Evolutionary conservation across 2,329 filamentous ascomycete genomes (phyloP), one percentile per base, ranked within the genome.

Genomic region (Epichloe festucae): DNA sequence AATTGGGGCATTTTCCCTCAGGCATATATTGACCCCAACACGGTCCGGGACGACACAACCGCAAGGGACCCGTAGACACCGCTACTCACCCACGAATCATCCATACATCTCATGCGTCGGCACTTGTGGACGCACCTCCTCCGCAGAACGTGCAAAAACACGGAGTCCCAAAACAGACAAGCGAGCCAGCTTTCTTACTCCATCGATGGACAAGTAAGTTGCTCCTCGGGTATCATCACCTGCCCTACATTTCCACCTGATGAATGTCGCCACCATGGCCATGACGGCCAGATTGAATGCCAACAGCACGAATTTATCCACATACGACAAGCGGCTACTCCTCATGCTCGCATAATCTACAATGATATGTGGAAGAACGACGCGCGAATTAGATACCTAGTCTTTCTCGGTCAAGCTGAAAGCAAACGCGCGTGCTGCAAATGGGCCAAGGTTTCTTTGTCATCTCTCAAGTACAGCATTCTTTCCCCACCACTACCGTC

Each of bases 1-100:
- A 74, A 72, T 60, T 73, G 68, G 65, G 76, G 76, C 27, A 68
- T 78, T 49, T 79, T 79, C 59, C 75, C 74, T 10, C 67, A 71
- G 55, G 72, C 70, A 2, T 75, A 74, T 54, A 64, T 79, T 47
- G 73, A 77, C 55, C 62, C 64, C 14, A 66, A 64, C 44, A 71
- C 73, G 31, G 57, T 78, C 14, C 63, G 65, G 41, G 72, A 73
- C 12, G 40, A 21, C 5, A 15, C n/a, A 19, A 15, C 17, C 15
- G n/a, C 17, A 49, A 15, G 48, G 41, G 31, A 10, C 31, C 10
- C 31, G 31, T 31, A 10, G 31, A 31, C 31, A 10, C 31, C 8
- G 31, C 31, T 31, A 31, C 2, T 31, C 31, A 31, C 8, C 4
- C 31, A 10, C 27, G 27, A 31, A 11, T 31, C 31, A 31, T 31